Evolutionary conservation across 768 basidiomycete genomes (phyloP), one percentile per base, ranked within the genome.

Genomic region (Trametes cinnabarina): DNA sequence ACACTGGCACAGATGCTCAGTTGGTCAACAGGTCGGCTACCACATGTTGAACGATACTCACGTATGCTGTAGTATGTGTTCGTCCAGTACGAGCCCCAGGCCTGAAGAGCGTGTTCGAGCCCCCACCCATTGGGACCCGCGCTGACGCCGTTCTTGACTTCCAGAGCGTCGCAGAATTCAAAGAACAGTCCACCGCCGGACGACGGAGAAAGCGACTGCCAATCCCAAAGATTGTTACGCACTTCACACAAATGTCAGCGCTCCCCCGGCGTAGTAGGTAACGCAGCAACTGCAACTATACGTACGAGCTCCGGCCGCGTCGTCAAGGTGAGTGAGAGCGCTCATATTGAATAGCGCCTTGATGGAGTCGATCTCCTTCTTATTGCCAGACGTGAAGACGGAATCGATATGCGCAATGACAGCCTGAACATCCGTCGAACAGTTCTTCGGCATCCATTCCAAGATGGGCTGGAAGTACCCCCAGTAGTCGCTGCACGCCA

Each of bases 401-500:
- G 76, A 49, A 65, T 90, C 88, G 37, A 90, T 72, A 62, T 87
- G 78, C 5, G 78, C 65, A 51, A 90, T 78, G 15, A 85, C 86
- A 4, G 79, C 79, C 67, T 87, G 73, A 28, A 89, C 78, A 64
- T 91, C 89, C 0, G 85, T 79, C 8, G 87, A 88, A 71, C 89
- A 91, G 69, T 91, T 90, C 61, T 65, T 47, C 2, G 87, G 84
- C 86, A 88, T 89, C 64, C 82, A 73, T 62, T 81, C 74, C 15
- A 82, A 82, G 62, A 87, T 81, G 12, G 87, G 87, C 58, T 88
- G 87, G 68, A 87, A 89, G 65, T 89, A 91, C 61, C 74, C 75
- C 85, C 85, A 88, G 66, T 82, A 86, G 67, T 86, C 76, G 15
- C 81, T 81, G 55, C 23, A 35, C 47, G 25, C 26, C 12, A 34